Base-by-base conservation (phyloP, 768 basidiomycete species). In the Ramaria rubella region DNA sequence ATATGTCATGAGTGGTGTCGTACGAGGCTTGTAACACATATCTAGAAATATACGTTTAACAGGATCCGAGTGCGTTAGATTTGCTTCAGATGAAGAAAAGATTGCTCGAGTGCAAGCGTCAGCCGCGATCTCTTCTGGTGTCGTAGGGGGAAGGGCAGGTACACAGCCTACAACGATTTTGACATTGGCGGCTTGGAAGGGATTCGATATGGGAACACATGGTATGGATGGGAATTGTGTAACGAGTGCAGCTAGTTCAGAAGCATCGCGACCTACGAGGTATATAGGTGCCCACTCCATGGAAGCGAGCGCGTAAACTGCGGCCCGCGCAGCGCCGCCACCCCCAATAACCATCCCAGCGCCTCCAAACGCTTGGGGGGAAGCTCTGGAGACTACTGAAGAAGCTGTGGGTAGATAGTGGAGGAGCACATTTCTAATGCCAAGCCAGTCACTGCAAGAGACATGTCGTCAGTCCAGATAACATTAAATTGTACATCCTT, bases 241-340 rank as follows among this genome's bases (percentile, higher is more conserved):
- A 17, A 55, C 53, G 17, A 55, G 40, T 4, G 40, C 40, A 5
- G 17, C 30, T 4, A 44, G 24, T 26, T 55, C 53, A 1, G 34
- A 19, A 26, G 9, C 15, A 26, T 43, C 77, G 21, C 77, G 69
- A 65, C 78, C 78, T 72, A 67, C 76, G 26, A 79, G 61, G 63
- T 73, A 73, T 62, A 78, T 75, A 14, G 64, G 66, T 56, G 64
- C 57, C 52, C 75, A 61, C 12, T 72, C 71, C 4, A 73, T 63
- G 53, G 69, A 60, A 62, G 74, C 68, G 12, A 77, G 65, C 1
- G 77, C 75, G 60, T 75, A 76, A 38, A 79, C 66, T 4, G 77
- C 77, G 3, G 77, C 75, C 33, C 77, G 73, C 55, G 70, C 73
- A 0, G 77, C 77, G 21, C 77, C 77, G 8, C 77, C 77, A 12